These are phyloP conservation scores for Ocimum tenuiflorum DNA, from an alignment of 257 asterid species.

Conservation along the genomic window DNA sequence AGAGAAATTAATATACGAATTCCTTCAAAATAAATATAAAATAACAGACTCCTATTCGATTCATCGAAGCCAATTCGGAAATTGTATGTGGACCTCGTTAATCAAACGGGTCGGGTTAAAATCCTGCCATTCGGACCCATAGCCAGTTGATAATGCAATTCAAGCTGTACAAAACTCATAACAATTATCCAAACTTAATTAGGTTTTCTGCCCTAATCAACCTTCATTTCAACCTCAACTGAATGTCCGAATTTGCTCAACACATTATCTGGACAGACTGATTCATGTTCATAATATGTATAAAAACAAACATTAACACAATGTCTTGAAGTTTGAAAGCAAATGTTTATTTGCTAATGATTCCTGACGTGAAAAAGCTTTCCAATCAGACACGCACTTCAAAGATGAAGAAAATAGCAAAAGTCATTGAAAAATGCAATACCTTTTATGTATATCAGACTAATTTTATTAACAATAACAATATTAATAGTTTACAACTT, in stretches of 20 bases:
- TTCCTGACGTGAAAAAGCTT: neutral
- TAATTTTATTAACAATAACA: too few relatives aligned
- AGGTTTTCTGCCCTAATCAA: neutral
- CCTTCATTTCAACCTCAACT: too few relatives aligned
- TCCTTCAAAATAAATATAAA: too few relatives aligned
- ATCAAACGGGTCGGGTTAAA: neutral
- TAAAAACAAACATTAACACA: neutral
- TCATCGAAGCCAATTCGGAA: too few relatives aligned
- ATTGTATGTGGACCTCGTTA: neutral
- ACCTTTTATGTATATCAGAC: too few relatives aligned
- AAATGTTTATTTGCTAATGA: neutral
- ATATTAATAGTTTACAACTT: too few relatives aligned
- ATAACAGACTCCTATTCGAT: too few relatives aligned
- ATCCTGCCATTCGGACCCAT: neutral
- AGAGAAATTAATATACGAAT: too few relatives aligned
- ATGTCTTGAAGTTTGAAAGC: neutral
- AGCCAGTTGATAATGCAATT: neutral
- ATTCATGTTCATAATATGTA: too few relatives aligned
- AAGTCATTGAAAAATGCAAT: neutral
- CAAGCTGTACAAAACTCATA: neutral
- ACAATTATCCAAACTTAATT: neutral
- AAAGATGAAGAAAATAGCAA: neutral
- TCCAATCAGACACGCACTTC: slow-evolving; percentile 6
- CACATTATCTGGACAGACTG: too few relatives aligned
- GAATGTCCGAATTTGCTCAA: too few relatives aligned